A percentile compares a stretch with the other conserved stretches of the same genome.
These are phyloP conservation scores for Ophiosphaerella narmari DNA, from an alignment of 2,329 filamentous ascomycete genomes.

Conservation along the genomic window DNA sequence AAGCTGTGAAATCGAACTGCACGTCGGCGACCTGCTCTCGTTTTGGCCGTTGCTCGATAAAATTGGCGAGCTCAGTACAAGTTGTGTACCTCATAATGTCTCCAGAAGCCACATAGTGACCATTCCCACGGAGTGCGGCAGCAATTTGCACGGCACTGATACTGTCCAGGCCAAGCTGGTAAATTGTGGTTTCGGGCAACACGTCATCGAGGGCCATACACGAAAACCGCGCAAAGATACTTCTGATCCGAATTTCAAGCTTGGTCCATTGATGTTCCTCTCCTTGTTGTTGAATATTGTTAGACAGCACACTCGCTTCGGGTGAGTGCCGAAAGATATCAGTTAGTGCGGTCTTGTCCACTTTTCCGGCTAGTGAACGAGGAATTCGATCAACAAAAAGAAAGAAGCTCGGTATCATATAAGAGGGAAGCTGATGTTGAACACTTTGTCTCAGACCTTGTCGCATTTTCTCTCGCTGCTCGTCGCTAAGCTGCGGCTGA, in stretches of 20 bases:
- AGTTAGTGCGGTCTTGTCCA: slow-evolving; percentile 44
- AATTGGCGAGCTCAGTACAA: slow-evolving; percentile 38
- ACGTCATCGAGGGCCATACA: slow-evolving; percentile 58
- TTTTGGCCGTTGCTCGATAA: slow-evolving; percentile 11
- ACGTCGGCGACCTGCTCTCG: not conserved
- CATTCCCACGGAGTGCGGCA: slow-evolving; percentile 64
- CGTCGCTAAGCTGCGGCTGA: not conserved
- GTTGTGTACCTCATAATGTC: slow-evolving; percentile 69
- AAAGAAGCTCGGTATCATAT: slow-evolving; percentile 47
- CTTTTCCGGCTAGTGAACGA: slow-evolving; percentile 47
- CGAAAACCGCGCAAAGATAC: slow-evolving; percentile 64
- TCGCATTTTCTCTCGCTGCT: slow-evolving; percentile 21
- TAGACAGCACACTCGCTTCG: slow-evolving; percentile 4
- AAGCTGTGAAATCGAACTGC: slow-evolving; percentile 55
- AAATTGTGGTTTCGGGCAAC: slow-evolving; percentile 70
- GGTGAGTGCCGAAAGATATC: slow-evolving; percentile 32
- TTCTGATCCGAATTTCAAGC: slow-evolving; percentile 59
- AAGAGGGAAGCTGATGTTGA: slow-evolving; percentile 34
- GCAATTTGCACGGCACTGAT: slow-evolving; percentile 84
- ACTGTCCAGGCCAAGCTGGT: slow-evolving; percentile 87
- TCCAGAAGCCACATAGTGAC: slow-evolving; percentile 64
- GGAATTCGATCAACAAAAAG: slow-evolving; percentile 41
- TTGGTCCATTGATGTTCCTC: slow-evolving; percentile 52
- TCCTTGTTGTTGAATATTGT: slow-evolving; percentile 2
- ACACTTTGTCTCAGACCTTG: slow-evolving; percentile 20